phyloP scores from a whole-genome alignment of 352 stramenopile genomes.

The Plasmopara viticola region DNA sequence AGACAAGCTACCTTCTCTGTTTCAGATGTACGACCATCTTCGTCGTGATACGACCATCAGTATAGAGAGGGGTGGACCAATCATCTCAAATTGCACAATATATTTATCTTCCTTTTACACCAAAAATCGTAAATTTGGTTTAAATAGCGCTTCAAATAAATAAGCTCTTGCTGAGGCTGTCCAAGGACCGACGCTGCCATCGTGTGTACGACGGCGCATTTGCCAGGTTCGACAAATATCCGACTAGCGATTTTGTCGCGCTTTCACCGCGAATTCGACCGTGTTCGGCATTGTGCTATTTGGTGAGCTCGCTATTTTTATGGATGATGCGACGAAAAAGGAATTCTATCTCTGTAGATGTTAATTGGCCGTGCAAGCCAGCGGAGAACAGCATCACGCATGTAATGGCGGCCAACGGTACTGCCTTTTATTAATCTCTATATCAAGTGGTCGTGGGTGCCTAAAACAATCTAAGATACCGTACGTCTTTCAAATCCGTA shows the following conservation, averaged over 20 bases:
- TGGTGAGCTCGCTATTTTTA: not conserved
- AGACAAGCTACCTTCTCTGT: no score
- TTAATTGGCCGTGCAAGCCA: no score
- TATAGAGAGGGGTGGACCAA: not conserved
- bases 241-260: not conserved
- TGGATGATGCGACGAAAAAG: no score
- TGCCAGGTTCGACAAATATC: not conserved
- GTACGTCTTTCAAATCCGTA: not conserved
- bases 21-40: not conserved
- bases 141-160: not conserved
- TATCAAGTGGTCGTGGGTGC: not conserved
- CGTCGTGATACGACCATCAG: conserved; percentile 1
- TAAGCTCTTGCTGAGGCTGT: not conserved
- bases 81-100: not conserved
- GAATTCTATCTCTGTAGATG: no score
- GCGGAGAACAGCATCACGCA: no score
- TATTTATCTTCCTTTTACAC: no score
- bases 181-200: not conserved
- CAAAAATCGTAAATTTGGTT: not conserved
- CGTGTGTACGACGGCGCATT: not conserved
- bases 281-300: not conserved
- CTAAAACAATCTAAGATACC: not conserved
- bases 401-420: no score
- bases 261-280: not conserved
- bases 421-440: no score